Evolutionary conservation across 371 early-diverging fungal species (phyloP), one percentile per base, ranked within the genome.

Genomic region (Mortierella sp.): DNA sequence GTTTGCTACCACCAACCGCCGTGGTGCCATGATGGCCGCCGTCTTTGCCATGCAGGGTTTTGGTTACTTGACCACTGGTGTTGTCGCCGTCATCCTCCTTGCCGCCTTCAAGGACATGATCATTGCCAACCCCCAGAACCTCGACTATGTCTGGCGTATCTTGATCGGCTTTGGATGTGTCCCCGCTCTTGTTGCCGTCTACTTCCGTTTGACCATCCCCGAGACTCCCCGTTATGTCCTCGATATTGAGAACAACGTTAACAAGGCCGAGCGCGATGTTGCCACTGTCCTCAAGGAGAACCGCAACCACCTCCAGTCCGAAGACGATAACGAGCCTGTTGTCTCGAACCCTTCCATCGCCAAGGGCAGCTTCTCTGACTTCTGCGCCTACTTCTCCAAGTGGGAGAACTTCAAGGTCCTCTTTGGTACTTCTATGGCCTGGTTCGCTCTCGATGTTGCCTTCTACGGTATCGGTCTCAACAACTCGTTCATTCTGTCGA

Each of bases 31-130:
- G 87, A 86, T 88, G 86, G 88, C 91, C 8, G 84, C 92, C 17
- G 94, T 95, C 37, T 96, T 95, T 82, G 88, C 94, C 52, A 95
- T 95, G 95, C 96, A 95, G 80, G 97, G 95, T 42, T 83, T 95
- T 56, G 97, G 97, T 37, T 92, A 93, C 67, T 79, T 96, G 51
- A 82, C 91, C 39, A 93, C 94, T 37, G 87, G 91, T 19, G 79
- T 94, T 23, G 90, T 93, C 27, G 84, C 90, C 21, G 58, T 89
- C 11, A 75, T 94, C 15, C 67, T 91, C 26, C 82, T 97, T 24
- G 87, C 89, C n/a, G 83, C 83, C 42, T 91, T 91, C 85, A 90
- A 91, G 81, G 34, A 70, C 32, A 70, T 79, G 21, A 85, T 95
- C 70, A 78, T 80, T 23, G 79, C 67, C 17, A 84, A 87, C 64